Base-by-base conservation (phyloP, 2,329 filamentous ascomycete genomes). In the Capronia americana region DNA sequence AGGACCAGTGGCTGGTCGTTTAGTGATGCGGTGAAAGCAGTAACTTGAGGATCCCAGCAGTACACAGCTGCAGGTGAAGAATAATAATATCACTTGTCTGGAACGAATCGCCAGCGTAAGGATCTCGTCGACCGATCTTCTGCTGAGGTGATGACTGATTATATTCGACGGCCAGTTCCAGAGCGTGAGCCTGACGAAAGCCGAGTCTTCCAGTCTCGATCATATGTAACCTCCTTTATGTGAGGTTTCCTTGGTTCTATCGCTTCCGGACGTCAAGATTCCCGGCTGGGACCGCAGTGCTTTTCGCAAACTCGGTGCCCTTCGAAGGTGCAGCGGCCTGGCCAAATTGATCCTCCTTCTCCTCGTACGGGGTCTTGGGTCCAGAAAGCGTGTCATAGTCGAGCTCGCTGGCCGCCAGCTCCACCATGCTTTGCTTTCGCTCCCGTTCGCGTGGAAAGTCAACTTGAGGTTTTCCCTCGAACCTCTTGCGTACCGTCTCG, bases 401-500 rank as follows among this genome's bases (percentile, higher is more conserved):
- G 62, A 73, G 68, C 48, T 67, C 71, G 50, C 62, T 64, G 26
- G 64, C 68, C 50, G 69, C 65, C 32, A 73, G 64, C 24, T 71
- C 71, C 23, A 73, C 66, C 50, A 71, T 60, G 48, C 71, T 73
- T 59, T 71, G 67, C 28, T 73, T 68, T 44, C 72, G 70, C 50
- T 73, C 68, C 34, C 65, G 60, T 48, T 71, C 66, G 10, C 71
- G 65, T 4, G 74, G 69, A 12, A 77, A 75, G 20, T 71, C 71
- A 55, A 72, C 66, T 3, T 69, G 65, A 5, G 66, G 69, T 5
- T 82, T 82, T 6, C 83, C 82, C 20, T 85, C 82, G 75, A 90
- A 90, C 55, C 87, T 80, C 75, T 87, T 88, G 69, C 86, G 78
- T 26, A 90, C 85, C 10, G 87, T 86, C 72, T 86, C 83, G 56